Conservation (phyloP, 2,329 filamentous ascomycete species). For the Magnaporthales sp. region DNA sequence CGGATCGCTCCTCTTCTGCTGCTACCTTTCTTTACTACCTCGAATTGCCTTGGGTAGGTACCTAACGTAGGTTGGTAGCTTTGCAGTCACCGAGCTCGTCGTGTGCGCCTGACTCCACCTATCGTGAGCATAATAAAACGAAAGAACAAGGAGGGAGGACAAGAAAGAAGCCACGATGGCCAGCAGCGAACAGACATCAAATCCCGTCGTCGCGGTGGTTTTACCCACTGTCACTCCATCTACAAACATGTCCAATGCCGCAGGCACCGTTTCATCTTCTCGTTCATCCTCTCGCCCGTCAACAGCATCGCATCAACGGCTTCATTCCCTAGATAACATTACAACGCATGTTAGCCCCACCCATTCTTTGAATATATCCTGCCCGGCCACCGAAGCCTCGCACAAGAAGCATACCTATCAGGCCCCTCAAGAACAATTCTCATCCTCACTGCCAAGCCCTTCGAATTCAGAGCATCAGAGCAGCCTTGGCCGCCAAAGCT, state of each 20-base stretch:
- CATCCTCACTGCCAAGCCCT: not conserved
- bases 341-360: not conserved
- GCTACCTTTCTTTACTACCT: not conserved
- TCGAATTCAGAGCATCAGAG: not conserved
- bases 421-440: not conserved
- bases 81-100: not conserved
- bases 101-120: not conserved
- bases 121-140: not conserved
- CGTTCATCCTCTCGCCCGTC: constrained; percentile 1
- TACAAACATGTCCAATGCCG: not conserved
- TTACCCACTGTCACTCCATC: not conserved
- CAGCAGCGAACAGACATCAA: not conserved
- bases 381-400: not conserved
- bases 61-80: not conserved
- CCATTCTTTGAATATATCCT: not conserved
- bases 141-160: not conserved
- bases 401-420: not conserved
- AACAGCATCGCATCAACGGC: not conserved
- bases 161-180: not conserved
- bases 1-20: not conserved
- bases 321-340: not conserved
- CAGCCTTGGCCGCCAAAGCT: not conserved
- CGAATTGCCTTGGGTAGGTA: not conserved
- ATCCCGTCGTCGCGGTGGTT: not conserved
- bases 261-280: constrained; percentile 1